A percentile compares a stretch with the other conserved stretches of the same genome.
Evolutionary conservation across 2,329 filamentous ascomycete genomes (phyloP).

Genomic region (Cercospora zeae-maydis): DNA sequence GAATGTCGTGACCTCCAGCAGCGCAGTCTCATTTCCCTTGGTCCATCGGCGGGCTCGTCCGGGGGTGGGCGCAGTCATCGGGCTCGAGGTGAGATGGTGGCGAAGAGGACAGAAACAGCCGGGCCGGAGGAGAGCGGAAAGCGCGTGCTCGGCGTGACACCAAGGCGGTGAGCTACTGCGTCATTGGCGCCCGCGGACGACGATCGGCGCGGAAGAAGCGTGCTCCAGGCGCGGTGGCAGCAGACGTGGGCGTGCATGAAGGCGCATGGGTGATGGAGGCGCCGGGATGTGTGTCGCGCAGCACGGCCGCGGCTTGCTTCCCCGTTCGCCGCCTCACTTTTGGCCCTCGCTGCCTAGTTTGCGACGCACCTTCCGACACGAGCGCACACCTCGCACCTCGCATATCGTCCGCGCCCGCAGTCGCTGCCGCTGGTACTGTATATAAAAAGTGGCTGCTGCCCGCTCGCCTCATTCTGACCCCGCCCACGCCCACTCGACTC

Average conservation of each 20-base stretch:
- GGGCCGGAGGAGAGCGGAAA: too few relatives aligned
- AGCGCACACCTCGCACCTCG: background rate
- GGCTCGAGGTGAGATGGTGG: too few relatives aligned
- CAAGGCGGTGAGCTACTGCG: background rate
- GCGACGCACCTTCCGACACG: background rate
- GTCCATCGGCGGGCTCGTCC: too few relatives aligned
- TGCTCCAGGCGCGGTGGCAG: background rate
- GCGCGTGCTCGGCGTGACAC: background rate
- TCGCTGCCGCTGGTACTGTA: background rate
- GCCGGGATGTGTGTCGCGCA: background rate
- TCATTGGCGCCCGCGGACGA: background rate
- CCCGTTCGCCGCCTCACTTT: background rate
- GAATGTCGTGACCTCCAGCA: background rate
- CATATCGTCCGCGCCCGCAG: background rate
- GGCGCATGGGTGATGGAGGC: background rate
- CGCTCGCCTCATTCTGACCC: background rate
- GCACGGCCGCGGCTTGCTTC: background rate
- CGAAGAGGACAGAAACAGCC: too few relatives aligned
- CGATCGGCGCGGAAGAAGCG: background rate
- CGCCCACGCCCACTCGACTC: background rate
- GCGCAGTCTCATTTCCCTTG: background rate
- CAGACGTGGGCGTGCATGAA: background rate
- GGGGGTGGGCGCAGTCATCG: too few relatives aligned
- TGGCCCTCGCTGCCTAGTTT: background rate
- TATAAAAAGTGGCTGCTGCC: background rate